Evolutionary conservation across 495 filamentous ascomycete genomes (phyloP).

Genomic region (Cercophora samala): DNA sequence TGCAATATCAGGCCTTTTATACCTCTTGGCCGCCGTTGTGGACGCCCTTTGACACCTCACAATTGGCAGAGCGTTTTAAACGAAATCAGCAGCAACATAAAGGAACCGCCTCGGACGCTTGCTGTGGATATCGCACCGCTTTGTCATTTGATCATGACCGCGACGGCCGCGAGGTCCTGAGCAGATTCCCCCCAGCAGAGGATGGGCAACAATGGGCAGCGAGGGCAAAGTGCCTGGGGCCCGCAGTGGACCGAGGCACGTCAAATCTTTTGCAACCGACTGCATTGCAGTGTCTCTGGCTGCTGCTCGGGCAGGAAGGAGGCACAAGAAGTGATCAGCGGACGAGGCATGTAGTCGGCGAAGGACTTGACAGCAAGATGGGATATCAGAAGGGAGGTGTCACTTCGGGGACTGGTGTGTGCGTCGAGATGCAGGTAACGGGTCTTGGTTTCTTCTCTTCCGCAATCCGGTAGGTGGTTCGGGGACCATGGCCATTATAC

Average conservation of each 20-base stretch:
- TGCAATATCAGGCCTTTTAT: slow-evolving; percentile 32
- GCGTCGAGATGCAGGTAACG: slow-evolving; percentile 6
- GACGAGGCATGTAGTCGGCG: slow-evolving; percentile 1
- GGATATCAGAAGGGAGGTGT: slow-evolving; percentile 6
- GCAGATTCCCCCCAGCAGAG: neutral
- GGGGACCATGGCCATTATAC: neutral
- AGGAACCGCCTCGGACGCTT: slow-evolving; percentile 12
- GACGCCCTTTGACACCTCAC: slow-evolving; percentile 25
- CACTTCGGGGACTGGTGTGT: slow-evolving; percentile 11
- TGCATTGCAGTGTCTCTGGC: slow-evolving; percentile 15
- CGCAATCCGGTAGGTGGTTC: neutral
- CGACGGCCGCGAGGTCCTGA: slow-evolving; percentile 14
- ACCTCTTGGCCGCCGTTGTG: slow-evolving; percentile 28
- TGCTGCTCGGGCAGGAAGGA: slow-evolving; percentile 29
- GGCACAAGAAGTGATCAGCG: slow-evolving; percentile 20
- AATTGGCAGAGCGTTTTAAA: slow-evolving; percentile 30
- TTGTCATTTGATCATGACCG: slow-evolving; percentile 11
- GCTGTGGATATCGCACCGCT: slow-evolving; percentile 8
- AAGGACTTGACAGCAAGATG: slow-evolving; percentile 6
- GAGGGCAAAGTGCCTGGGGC: neutral
- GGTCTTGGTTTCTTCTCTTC: neutral
- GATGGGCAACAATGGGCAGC: neutral
- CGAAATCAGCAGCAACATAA: slow-evolving; percentile 28
- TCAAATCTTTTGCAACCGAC: slow-evolving; percentile 5
- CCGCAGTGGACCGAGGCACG: slow-evolving; percentile 22